These are phyloP conservation scores for Schwanniomyces polymorphus DNA, from an alignment of 805 yeast species.

Conservation along the genomic window DNA sequence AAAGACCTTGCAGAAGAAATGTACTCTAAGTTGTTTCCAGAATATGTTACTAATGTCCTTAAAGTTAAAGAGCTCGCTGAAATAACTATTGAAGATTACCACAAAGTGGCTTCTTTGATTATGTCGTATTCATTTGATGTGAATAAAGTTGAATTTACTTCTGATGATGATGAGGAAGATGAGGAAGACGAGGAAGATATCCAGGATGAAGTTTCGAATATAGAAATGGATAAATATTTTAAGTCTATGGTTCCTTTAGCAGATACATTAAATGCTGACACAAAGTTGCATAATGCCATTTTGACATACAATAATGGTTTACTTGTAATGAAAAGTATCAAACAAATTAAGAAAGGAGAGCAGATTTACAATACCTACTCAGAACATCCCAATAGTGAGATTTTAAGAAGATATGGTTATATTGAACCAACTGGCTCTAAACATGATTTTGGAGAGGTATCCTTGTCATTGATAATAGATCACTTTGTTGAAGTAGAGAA, in stretches of 20 bases:
- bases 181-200: constrained; percentile 18
- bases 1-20: constrained; percentile 61
- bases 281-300: constrained; percentile 72
- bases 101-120: constrained; percentile 72
- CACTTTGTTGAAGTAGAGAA: constrained; percentile 27
- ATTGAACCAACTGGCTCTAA: constrained; percentile 74
- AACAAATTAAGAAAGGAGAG: constrained; percentile 57
- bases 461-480: constrained; percentile 40
- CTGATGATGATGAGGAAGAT: constrained; percentile 22
- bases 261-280: constrained; percentile 86
- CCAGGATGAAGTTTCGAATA: constrained; percentile 13
- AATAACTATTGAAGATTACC: constrained; percentile 57
- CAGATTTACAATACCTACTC: constrained; percentile 90
- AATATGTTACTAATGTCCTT: constrained; percentile 29
- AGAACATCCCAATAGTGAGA: constrained; percentile 87
- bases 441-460: constrained; percentile 79
- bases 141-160: constrained; percentile 22
- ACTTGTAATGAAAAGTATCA: constrained; percentile 72
- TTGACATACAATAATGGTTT: constrained; percentile 49
- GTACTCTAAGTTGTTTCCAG: constrained; percentile 48
- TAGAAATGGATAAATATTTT: constrained; percentile 34
- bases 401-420: constrained; percentile 87
- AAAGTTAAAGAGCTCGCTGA: constrained; percentile 26
- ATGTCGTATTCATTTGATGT: constrained; percentile 93
- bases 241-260: constrained; percentile 95